These are phyloP conservation scores for Boechera stricta DNA, from an alignment of 345 rosid genomes.

Conservation along the genomic window DNA sequence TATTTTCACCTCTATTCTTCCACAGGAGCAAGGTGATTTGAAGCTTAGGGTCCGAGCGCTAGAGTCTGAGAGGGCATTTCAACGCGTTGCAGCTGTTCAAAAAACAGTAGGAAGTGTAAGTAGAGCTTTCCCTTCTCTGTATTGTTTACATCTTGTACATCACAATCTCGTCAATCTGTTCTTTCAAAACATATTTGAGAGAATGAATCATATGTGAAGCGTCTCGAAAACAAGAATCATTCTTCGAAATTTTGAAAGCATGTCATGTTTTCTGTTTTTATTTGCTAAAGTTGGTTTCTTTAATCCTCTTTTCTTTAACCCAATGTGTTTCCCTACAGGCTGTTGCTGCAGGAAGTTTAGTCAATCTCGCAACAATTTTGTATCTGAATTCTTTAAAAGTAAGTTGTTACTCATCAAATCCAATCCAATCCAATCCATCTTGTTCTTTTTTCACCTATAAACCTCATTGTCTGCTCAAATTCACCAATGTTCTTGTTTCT, in stretches of 20 bases:
- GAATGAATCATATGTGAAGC: neutral
- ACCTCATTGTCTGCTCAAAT: neutral
- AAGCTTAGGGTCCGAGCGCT: slow-evolving; percentile 92
- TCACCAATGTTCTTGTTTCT: slow-evolving; percentile 15
- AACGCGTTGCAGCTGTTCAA: slow-evolving; percentile 94
- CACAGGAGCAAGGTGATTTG: slow-evolving; percentile 97
- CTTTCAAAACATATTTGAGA: neutral
- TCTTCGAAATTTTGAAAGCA: neutral
- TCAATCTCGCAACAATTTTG: slow-evolving; percentile 91
- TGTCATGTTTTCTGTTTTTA: neutral
- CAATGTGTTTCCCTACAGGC: slow-evolving; percentile 55
- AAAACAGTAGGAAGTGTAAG: slow-evolving; percentile 94
- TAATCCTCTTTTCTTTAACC: slow-evolving; percentile 28
- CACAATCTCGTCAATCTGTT: neutral
- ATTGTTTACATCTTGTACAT: neutral
- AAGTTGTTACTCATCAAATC: slow-evolving; percentile 43
- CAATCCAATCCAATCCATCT: neutral
- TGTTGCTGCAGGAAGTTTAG: slow-evolving; percentile 93
- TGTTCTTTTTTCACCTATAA: neutral
- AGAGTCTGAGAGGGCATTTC: slow-evolving; percentile 95
- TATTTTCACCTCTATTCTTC: neutral
- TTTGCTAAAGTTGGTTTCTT: neutral
- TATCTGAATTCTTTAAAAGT: slow-evolving; percentile 86
- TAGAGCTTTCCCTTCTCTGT: slow-evolving; percentile 22
- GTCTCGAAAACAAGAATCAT: neutral